Percentiles rank a stretch among this genome's conserved stretches.
These are phyloP conservation scores for Durio zibethinus DNA, from an alignment of 345 rosid genomes.

Conservation along the genomic window DNA sequence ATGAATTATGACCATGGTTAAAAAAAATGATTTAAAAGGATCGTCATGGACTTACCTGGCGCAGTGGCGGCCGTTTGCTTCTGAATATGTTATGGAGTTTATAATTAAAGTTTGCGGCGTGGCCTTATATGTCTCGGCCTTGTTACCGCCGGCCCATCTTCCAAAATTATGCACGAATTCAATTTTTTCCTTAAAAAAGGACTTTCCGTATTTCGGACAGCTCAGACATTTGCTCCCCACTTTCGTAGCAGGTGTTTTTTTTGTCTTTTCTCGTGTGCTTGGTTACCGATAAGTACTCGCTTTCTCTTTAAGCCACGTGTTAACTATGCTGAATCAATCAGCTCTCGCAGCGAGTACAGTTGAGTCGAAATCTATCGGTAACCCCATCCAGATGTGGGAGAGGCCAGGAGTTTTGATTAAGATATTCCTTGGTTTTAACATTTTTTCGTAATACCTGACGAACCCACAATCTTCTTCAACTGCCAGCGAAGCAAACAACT, in stretches of 20 bases:
- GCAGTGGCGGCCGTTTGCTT: neutral
- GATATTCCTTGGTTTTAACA: neutral
- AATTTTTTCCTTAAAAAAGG: too few relatives aligned
- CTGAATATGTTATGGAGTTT: neutral
- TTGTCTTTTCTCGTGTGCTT: neutral
- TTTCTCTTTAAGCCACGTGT: neutral
- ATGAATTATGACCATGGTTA: too few relatives aligned
- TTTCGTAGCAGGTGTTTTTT: neutral
- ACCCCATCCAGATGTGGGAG: neutral
- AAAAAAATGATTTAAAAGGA: neutral
- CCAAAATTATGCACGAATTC: neutral
- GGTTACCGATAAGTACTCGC: neutral
- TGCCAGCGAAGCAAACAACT: neutral
- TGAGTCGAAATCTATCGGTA: too few relatives aligned
- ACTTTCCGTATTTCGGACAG: neutral
- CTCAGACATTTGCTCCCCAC: neutral
- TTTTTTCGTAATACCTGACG: neutral
- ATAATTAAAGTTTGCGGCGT: neutral
- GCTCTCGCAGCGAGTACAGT: neutral
- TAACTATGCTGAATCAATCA: neutral
- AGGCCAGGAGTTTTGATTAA: neutral
- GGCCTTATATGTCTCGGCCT: neutral
- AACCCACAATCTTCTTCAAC: neutral
- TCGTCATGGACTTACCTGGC: neutral
- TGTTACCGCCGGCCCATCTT: neutral